phyloP scores from a whole-genome alignment of 2,329 filamentous ascomycete species.

The Diplodia seriata region DNA sequence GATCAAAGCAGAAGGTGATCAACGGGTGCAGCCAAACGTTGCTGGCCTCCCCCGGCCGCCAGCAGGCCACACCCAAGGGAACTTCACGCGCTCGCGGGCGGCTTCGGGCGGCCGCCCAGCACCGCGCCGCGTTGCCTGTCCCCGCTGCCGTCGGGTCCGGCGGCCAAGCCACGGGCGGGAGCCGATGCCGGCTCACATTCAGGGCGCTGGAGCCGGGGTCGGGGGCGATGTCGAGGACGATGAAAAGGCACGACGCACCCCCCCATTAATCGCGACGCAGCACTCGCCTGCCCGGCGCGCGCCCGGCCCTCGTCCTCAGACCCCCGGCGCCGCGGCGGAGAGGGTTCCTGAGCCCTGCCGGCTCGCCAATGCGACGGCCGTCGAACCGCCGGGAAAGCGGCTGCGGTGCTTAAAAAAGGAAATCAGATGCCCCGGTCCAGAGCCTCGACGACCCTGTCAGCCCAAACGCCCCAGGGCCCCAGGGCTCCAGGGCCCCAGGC shows the following conservation, averaged over 20 bases:
- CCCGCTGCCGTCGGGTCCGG: not conserved
- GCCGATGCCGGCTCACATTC: conserved; percentile 18
- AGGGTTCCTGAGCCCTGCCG: conserved; percentile 14
- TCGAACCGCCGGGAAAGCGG: conserved; percentile 16
- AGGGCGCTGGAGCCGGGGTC: not conserved
- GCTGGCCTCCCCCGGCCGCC: conserved; percentile 6
- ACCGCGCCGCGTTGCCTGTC: not conserved
- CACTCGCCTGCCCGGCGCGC: conserved; percentile 20
- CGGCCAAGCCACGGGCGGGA: conserved; percentile 6
- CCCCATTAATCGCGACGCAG: conserved; percentile 24
- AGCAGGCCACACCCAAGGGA: not conserved
- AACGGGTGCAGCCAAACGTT: conserved; percentile 13
- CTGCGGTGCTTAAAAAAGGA: conserved; percentile 24
- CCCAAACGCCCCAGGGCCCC: not conserved
- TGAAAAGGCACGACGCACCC: not conserved
- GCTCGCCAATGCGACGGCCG: conserved; percentile 10
- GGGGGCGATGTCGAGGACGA: too few relatives aligned
- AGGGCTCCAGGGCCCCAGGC: not conserved
- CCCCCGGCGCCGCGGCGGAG: conserved; percentile 23
- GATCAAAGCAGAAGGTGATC: conserved; percentile 28
- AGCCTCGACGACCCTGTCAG: conserved; percentile 25
- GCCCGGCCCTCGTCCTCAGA: conserved; percentile 12
- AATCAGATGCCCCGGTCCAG: conserved; percentile 19
- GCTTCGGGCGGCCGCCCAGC: conserved; percentile 11
- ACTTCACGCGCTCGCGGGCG: not conserved